Evolutionary conservation across 805 yeast species (phyloP).

Genomic region (Teunomyces pallodes): DNA sequence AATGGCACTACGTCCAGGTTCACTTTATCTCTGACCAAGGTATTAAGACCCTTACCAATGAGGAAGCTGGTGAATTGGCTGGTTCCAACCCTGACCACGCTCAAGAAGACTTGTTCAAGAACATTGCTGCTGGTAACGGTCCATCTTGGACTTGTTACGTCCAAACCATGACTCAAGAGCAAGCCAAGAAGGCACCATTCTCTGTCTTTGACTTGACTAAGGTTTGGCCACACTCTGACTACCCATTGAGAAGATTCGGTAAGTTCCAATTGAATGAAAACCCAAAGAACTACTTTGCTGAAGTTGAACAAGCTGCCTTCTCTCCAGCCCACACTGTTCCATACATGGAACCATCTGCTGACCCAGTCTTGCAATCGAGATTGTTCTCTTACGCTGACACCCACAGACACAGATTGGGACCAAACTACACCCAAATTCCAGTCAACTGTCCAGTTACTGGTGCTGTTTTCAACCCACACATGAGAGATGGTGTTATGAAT

Average conservation of each 20-base stretch:
- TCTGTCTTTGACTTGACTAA: conserved; percentile 89
- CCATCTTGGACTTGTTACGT: conserved; percentile 86
- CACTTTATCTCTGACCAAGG: conserved; percentile 71
- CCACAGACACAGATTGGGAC: conserved; percentile 73
- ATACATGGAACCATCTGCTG: conserved; percentile 72
- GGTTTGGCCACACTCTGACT: conserved; percentile 56
- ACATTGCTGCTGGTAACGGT: conserved; percentile 71
- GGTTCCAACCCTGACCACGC: conserved; percentile 83
- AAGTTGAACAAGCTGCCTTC: conserved; percentile 59
- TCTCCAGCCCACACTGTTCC: conserved; percentile 73
- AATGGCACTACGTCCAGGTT: conserved; percentile 76
- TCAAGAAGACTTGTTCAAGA: conserved; percentile 74
- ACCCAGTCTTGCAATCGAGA: conserved; percentile 75
- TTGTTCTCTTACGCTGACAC: conserved; percentile 75
- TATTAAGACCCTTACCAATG: conserved; percentile 49
- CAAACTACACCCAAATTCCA: conserved; percentile 65
- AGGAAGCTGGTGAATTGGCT: conserved; percentile 64
- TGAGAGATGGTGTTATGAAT: conserved; percentile 79
- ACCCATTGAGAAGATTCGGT: conserved; percentile 56
- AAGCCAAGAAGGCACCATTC: conserved; percentile 72
- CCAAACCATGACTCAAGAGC: conserved; percentile 82
- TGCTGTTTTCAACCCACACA: conserved; percentile 55
- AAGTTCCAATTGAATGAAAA: conserved; percentile 52
- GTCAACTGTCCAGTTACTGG: conserved; percentile 69
- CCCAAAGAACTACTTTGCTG: conserved; percentile 47